These are phyloP conservation scores for Kuraishia piskuri DNA, from an alignment of 805 yeast species.

Conservation along the genomic window DNA sequence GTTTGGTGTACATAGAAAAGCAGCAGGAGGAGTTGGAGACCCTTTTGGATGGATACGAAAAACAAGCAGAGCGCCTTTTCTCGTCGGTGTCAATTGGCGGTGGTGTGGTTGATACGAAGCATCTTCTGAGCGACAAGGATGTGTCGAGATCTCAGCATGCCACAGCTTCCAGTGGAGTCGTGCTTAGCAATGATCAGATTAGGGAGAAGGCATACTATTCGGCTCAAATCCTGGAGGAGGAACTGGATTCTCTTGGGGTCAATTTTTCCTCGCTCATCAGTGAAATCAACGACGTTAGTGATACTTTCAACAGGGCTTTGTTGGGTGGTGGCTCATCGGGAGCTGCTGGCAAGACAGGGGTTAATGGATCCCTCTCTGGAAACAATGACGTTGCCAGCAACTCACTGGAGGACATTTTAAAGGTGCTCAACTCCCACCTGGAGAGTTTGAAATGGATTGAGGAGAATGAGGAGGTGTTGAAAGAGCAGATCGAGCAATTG, in stretches of 20 bases:
- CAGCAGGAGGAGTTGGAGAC: constrained; percentile 90
- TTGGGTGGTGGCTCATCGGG: constrained; percentile 11
- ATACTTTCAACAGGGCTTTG: constrained; percentile 62
- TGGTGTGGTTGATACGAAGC: not conserved
- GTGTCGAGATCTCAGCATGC: not conserved
- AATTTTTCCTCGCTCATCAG: constrained; percentile 68
- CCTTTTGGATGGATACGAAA: constrained; percentile 75
- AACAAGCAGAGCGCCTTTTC: constrained; percentile 49
- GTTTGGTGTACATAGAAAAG: constrained; percentile 73
- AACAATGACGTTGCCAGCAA: constrained; percentile 26
- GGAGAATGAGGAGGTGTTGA: constrained; percentile 57
- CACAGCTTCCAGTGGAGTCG: not conserved
- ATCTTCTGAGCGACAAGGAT: not conserved
- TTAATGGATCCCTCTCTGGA: not conserved
- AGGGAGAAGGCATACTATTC: constrained; percentile 83
- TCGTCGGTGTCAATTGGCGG: constrained; percentile 15
- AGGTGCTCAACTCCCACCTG: constrained; percentile 77
- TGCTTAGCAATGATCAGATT: constrained; percentile 65
- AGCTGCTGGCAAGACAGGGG: constrained; percentile 11
- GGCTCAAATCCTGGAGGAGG: constrained; percentile 79
- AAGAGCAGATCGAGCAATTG: constrained; percentile 48
- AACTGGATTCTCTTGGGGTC: constrained; percentile 66
- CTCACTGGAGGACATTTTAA: constrained; percentile 62
- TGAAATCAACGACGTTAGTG: constrained; percentile 79
- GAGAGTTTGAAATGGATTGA: constrained; percentile 88